Evolutionary conservation across 495 filamentous ascomycete genomes (phyloP), one percentile per base, ranked within the genome.

Genomic region (Recurvomyces mirabilis): DNA sequence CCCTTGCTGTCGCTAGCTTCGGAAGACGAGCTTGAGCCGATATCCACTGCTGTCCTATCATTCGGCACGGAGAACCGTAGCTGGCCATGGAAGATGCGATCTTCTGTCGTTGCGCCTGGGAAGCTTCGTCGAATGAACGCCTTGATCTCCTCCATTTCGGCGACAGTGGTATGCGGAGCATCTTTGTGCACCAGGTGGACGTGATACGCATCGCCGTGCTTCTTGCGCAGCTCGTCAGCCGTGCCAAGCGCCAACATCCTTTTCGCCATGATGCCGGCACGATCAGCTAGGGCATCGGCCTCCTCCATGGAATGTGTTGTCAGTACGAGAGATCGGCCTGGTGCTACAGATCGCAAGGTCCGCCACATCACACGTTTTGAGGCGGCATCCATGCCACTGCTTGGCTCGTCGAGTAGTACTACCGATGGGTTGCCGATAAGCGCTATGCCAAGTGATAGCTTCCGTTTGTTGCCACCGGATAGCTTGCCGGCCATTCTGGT

Each of bases 241-340:
- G 74, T 72, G 5, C 81, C 82, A 52, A 83, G 65, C 9, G 82
- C 80, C 0, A 87, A 65, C 78, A 87, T 84, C 3, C 70, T 54
- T 49, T 67, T 70, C n/a, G 80, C 78, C 44, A 87, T 65, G 45
- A 87, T 84, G 5, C 80, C 82, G 0, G 77, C 82, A 10, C 78
- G 68, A 43, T 73, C 67, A 0, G 81, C 82, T 9, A 87, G 65
- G 3, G 81, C 80, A 45, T 83, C 78, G 13, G 82, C 82, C 57
- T 87, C 82, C 55, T 87, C 82, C 82, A 87, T 86, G 26, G 66
- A 72, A 53, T 87, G 82, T 7, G 82, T 87, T 11, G n/a, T 65
- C 25, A 65, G 51, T 5, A 65, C 46, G n/a, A 85, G 66, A 1
- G 69, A 72, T 1, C 81, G 65, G 3, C 79, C 79, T 0, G 65